phyloP scores from a whole-genome alignment of 2,329 filamentous ascomycete genomes.

The Byssothecium circinans region DNA sequence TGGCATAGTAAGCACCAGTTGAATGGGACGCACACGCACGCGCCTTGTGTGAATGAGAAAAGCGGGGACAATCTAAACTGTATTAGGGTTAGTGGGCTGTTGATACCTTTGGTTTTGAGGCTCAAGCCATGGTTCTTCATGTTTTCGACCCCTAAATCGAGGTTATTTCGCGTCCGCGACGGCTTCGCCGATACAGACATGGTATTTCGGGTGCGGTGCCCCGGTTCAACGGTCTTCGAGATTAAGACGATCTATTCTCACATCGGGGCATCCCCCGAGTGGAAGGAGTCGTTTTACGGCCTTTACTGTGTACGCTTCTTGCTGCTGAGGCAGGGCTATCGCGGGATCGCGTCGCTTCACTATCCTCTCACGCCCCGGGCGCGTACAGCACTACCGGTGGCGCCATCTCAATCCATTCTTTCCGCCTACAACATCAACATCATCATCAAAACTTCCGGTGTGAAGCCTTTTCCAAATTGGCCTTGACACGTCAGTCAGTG shows the following conservation, averaged over 20 bases:
- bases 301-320: too few relatives aligned
- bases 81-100: neutral
- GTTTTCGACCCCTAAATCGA: neutral
- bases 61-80: neutral
- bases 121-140: neutral
- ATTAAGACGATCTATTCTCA: neutral
- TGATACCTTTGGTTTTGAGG: neutral
- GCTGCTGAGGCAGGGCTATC: too few relatives aligned
- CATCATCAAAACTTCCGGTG: neutral
- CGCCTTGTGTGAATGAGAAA: neutral
- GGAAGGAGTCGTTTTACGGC: neutral
- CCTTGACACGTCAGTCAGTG: neutral
- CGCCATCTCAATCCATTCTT: neutral
- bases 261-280: neutral
- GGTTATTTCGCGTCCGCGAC: neutral
- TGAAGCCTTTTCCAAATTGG: neutral
- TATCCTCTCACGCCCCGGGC: neutral
- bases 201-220: neutral
- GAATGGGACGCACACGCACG: neutral
- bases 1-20: neutral
- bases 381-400: neutral
- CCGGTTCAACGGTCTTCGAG: slow-evolving; percentile 1
- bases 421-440: neutral
- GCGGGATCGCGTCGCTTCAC: neutral
- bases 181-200: neutral